These are phyloP conservation scores for Sclerospora graminicola DNA, from an alignment of 352 stramenopile species.

Conservation along the genomic window DNA sequence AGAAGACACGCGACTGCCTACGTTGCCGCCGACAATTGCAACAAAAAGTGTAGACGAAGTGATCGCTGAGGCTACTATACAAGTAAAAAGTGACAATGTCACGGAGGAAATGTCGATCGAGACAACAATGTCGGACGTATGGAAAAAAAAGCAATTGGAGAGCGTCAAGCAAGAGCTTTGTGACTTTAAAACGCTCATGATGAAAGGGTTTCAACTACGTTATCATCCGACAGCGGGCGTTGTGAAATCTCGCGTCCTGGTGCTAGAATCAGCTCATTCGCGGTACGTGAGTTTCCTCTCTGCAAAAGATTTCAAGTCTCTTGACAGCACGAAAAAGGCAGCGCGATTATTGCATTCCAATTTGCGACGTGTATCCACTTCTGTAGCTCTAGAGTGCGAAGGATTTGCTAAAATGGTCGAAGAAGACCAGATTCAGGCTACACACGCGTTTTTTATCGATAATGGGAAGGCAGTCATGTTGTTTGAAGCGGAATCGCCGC, in stretches of 20 bases:
- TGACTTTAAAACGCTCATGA: constrained; percentile 61
- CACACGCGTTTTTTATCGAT: constrained; percentile 33
- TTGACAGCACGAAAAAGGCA: too few species aligned
- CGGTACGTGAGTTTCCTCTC: too few species aligned
- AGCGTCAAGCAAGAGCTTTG: too few species aligned
- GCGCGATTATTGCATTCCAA: constrained; percentile 51
- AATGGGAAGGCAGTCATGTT: constrained; percentile 54
- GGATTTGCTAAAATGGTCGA: constrained; percentile 20
- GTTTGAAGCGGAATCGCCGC: constrained; percentile 51
- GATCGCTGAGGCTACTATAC: too few species aligned
- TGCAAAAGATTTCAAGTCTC: too few species aligned
- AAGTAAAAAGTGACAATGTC: too few species aligned
- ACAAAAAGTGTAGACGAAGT: too few species aligned
- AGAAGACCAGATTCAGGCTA: constrained; percentile 12
- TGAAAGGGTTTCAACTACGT: constrained; percentile 52
- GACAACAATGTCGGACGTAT: too few species aligned
- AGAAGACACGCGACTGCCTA: too few species aligned
- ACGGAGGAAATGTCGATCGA: too few species aligned
- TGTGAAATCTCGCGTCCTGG: constrained; percentile 34
- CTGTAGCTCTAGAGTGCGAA: constrained; percentile 20
- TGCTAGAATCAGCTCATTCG: constrained; percentile 25
- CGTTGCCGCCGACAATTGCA: too few species aligned
- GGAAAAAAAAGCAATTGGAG: too few species aligned
- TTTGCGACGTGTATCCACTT: constrained; percentile 33
- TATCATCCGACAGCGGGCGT: constrained; percentile 40